These are phyloP conservation scores for Ceraceosorus guamensis DNA, from an alignment of 1,284 basidiomycete genomes.

Conservation along the genomic window DNA sequence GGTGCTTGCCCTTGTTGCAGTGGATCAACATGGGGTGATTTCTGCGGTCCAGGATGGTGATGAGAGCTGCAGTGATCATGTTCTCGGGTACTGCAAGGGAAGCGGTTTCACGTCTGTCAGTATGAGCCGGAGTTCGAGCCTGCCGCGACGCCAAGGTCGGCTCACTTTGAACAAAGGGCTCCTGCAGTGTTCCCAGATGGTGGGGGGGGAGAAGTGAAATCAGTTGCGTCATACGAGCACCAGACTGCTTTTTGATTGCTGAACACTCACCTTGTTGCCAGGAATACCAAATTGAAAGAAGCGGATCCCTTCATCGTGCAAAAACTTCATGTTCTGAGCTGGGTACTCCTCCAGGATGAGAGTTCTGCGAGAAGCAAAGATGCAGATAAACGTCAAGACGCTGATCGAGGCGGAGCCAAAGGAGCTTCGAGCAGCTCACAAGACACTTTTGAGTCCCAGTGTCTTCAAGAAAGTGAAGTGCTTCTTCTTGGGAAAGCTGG, in stretches of 20 bases:
- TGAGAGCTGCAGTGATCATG: constrained; percentile 54
- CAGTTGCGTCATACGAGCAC: not conserved
- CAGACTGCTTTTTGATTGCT: no score
- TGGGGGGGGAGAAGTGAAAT: not conserved
- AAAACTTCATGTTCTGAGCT: constrained; percentile 53
- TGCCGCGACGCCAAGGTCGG: no score
- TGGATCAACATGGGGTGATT: constrained; percentile 58
- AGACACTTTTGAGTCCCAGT: constrained; percentile 54
- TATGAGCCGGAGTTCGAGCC: not conserved
- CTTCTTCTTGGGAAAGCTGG: constrained; percentile 54
- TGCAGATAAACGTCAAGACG: not conserved
- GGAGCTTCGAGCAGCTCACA: constrained; percentile 43
- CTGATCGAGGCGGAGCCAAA: not conserved
- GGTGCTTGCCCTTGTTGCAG: constrained; percentile 59
- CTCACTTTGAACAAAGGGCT: constrained; percentile 30
- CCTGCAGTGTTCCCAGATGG: not conserved
- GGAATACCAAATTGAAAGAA: constrained; percentile 56
- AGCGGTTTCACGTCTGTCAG: not conserved
- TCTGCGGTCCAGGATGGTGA: constrained; percentile 54
- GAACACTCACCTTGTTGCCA: constrained; percentile 54
- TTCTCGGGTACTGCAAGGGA: constrained; percentile 51
- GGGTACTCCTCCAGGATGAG: constrained; percentile 56
- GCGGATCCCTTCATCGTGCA: constrained; percentile 50
- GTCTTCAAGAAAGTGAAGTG: constrained; percentile 55
- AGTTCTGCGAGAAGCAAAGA: constrained; percentile 30